Base-by-base conservation (phyloP, 306 rosid species). In the Citrullus amarus region DNA sequence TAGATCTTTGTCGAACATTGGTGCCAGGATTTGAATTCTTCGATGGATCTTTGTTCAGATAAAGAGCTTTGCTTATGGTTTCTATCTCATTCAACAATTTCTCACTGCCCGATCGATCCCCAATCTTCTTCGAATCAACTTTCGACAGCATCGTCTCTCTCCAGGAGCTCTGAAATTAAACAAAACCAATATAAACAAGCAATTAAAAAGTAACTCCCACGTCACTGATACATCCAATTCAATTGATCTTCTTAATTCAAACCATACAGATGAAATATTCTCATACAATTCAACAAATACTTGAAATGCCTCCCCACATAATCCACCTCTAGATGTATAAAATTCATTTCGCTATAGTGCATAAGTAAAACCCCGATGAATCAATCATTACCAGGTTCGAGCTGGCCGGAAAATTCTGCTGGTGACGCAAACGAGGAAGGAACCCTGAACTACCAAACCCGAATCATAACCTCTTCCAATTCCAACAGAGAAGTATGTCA, bases 81-180 rank as follows among this genome's bases (percentile, higher is more conserved):
- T 89, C 91, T 68, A 90, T 84, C 84, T 89, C 97, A 82, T 82
- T 83, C 76, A 91, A 83, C 89, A 90, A 78, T 80, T 68, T 83
- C 83, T 78, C 53, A 59, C 84, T 79, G 15, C 89, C 68, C n/a
- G 97, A 88, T 81, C 85, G 85, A 57, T 89, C 91, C 30, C 85
- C 84, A 73, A 73, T 76, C 83, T 86, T 95, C 91, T 85, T 88
- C 70, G 90, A 84, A 54, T 87, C 91, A 50, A 51, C 67, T 78
- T 76, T 92, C 0, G 93, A 81, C 80, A 82, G 80, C 93, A 86
- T 89, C 71, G 28, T 91, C 86, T 83, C 20, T 78, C 36, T 69
- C 39, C 16, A 50, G 66, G 17, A 28, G 16, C 51, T 63, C 60
- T 67, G 75, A 65, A n/a, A 50, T 30, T 34, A 30, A 48, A 48